Base-by-base conservation (phyloP, 129 eudicot species). In the Helichrysum umbraculigerum region DNA sequence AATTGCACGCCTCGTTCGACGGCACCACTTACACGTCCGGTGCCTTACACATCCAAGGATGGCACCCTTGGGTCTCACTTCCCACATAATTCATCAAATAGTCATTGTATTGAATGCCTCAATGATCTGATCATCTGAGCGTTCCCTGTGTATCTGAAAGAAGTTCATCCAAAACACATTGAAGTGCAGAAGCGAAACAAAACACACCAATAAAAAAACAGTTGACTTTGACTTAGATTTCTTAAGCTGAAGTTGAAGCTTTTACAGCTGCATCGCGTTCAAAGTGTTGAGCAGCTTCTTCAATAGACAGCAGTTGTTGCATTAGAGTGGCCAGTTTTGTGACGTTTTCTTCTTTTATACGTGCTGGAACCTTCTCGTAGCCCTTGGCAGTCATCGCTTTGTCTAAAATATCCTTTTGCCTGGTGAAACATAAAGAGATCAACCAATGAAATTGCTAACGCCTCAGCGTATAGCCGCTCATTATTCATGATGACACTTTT, bases 291-390 rank as follows among this genome's bases (percentile, higher is more conserved):
- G 76, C 33, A 20, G 89, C 87, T 81, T 85, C 89, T 77, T 93
- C 87, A 42, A 83, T 70, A 2, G 96, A 87, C 39, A 79, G 35
- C 30, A 88, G 60, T 64, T 93, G 92, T 57, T 85, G 89, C 91
- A 75, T 73, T 15, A 90, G 77, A 6, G 83, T 61, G 5, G 85
- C 77, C 15, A 88, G 88, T 81, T 87, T 90, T 7, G 80, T 81
- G 9, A 59, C 84, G 30, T 93, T 86, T 63, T 76, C 91, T 72
- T 93, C 82, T 54, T 83, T 91, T 28, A 90, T 83, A 63, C 72
- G 87, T 4, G 83, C 73, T 0, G 91, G 96, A 39, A 90, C 92
- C 86, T 88, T 93, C 79, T 87, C 95, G n/a, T 93, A 90, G 61
- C 97, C 90, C 34, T 91, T 79, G 17, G 89, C 96, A 63, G 83